Evolutionary conservation across 2,329 filamentous ascomycete genomes (phyloP), one percentile per base, ranked within the genome.

Genomic region (Parasarocladium wereldwijsianum): DNA sequence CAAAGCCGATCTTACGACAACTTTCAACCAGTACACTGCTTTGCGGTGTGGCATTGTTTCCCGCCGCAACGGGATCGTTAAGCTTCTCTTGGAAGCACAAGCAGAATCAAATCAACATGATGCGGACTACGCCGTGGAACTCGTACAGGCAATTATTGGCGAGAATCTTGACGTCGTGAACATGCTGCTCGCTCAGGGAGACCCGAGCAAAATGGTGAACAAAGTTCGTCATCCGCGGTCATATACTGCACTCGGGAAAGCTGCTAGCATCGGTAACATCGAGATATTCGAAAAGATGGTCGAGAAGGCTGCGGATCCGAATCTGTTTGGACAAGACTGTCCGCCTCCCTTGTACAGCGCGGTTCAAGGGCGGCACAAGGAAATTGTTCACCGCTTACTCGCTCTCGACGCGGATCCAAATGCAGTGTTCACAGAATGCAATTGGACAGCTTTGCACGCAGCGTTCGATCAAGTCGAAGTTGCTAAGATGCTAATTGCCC

Each of bases 361-460:
- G 6, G 43, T 46, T 1, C 39, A 44, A 12, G 40, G 37, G 4
- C 47, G 49, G 1, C 36, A 46, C 33, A 8, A 33, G 10, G 39
- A 39, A 2, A 41, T 51, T 7, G 46, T 43, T 8, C 26, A 34
- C 17, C 25, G 38, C 1, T 40, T 58, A 5, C 35, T 58, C 2
- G 38, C 35, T 4, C 42, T 42, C 7, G 49, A 48, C 2, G 51
- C 51, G 3, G 39, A 48, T 15, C 43, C 52, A 13, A 41, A 57
- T 30, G 47, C 48, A 35, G 45, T 40, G 33, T 47, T 42, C 28
- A 43, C 47, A 7, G 51, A 47, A 20, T 49, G 43, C 43, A 50
- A 38, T 50, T 52, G 35, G 38, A 65, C 38, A 46, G 57, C 43
- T 38, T 55, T 49, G 44, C 60, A 40, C 45, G 42, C 39, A 35